Percentiles rank a stretch among this genome's conserved stretches.
These are phyloP conservation scores for Aspergillus amoenus DNA, from an alignment of 2,329 filamentous ascomycete genomes.

Conservation along the genomic window DNA sequence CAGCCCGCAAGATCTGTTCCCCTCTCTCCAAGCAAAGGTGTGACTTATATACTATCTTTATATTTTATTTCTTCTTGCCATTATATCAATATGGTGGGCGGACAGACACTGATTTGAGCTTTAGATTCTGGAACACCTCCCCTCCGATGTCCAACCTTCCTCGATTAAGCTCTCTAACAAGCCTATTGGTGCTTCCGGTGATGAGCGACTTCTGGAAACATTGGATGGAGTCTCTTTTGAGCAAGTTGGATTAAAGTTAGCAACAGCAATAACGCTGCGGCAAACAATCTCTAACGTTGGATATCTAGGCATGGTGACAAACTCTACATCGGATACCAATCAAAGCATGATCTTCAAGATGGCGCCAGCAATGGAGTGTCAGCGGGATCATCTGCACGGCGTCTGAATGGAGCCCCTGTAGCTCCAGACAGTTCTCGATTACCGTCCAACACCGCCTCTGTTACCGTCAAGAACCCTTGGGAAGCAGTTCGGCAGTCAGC, in stretches of 20 bases:
- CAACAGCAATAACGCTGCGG: neutral
- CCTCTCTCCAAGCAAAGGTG: constrained; percentile 52
- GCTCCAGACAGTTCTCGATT: constrained; percentile 51
- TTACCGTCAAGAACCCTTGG: constrained; percentile 83
- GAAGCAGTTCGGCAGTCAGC: constrained; percentile 85
- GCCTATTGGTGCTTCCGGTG: constrained; percentile 56
- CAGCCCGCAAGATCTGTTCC: constrained; percentile 71
- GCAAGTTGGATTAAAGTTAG: constrained; percentile 58
- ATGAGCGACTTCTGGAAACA: constrained; percentile 53
- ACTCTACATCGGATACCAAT: constrained; percentile 79
- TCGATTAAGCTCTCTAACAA: constrained; percentile 61
- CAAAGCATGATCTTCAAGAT: constrained; percentile 54
- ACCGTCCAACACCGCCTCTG: constrained; percentile 51
- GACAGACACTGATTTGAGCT: constrained; percentile 11
- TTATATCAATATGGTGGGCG: neutral
- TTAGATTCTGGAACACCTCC: constrained; percentile 61
- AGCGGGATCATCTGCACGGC: constrained; percentile 27
- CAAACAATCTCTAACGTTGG: constrained; percentile 20
- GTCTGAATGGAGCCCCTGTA: constrained; percentile 39
- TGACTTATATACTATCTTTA: neutral
- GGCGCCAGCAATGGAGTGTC: constrained; percentile 36
- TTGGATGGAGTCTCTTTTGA: constrained; percentile 57
- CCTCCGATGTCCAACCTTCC: constrained; percentile 53
- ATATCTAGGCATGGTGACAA: constrained; percentile 77
- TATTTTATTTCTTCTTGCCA: neutral